Evolutionary conservation across 768 basidiomycete genomes (phyloP).

Genomic region (Crepidotus variabilis): DNA sequence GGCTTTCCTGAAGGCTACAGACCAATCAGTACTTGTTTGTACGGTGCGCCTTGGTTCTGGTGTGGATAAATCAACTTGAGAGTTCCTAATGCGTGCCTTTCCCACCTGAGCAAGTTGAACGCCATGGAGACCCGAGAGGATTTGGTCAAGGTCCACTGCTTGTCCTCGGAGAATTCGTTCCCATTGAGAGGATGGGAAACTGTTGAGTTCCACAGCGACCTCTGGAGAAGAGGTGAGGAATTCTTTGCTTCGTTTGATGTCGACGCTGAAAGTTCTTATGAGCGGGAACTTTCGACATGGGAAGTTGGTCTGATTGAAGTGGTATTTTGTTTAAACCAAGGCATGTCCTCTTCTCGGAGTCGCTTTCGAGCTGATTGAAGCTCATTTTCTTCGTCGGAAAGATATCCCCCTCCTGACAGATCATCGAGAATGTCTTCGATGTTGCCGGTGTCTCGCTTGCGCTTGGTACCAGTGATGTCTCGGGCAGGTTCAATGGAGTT

Average conservation of each 20-base stretch:
- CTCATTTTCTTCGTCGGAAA: neutral
- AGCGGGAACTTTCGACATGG: neutral
- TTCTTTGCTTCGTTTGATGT: neutral
- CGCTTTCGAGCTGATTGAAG: neutral
- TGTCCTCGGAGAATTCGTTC: slow-evolving; percentile 10
- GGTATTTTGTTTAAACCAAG: neutral
- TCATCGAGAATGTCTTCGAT: neutral
- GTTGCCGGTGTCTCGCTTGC: neutral
- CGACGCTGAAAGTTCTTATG: neutral
- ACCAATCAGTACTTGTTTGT: slow-evolving; percentile 18
- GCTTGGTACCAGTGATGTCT: neutral
- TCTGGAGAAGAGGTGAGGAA: neutral
- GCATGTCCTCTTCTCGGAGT: neutral
- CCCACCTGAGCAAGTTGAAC: slow-evolving; percentile 13
- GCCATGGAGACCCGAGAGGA: slow-evolving; percentile 12
- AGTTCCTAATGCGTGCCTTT: slow-evolving; percentile 10
- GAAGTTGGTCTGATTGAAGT: too few relatives aligned
- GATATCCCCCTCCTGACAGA: neutral
- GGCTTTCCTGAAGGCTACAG: slow-evolving; percentile 15
- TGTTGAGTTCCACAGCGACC: neutral
- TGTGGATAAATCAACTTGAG: slow-evolving; percentile 14
- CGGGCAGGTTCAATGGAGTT: neutral
- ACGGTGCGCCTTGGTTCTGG: slow-evolving; percentile 13
- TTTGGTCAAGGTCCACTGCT: slow-evolving; percentile 9
- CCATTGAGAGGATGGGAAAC: slow-evolving; percentile 10